These are phyloP conservation scores for Monosporascus sp. DNA, from an alignment of 2,329 filamentous ascomycete species.

Conservation along the genomic window DNA sequence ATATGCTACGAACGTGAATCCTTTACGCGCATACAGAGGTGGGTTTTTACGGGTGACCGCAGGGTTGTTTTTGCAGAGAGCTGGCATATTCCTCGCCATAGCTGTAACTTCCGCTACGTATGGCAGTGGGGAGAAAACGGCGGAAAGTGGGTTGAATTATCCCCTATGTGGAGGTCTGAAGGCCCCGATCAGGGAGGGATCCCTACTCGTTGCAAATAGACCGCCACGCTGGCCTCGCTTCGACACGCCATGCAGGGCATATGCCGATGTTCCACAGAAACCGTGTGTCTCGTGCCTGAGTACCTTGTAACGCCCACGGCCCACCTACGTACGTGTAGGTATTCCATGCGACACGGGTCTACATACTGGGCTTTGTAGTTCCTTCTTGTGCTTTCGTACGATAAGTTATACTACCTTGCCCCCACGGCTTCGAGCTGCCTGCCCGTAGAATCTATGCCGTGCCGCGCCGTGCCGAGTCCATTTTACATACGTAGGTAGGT, in stretches of 20 bases:
- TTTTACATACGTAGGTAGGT: too few relatives aligned
- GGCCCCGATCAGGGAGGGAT: not conserved
- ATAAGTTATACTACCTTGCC: too few relatives aligned
- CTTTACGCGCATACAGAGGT: not conserved
- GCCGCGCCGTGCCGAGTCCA: too few relatives aligned
- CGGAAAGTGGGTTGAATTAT: not conserved
- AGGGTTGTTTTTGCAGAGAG: not conserved
- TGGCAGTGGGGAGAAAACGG: not conserved
- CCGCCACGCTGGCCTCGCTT: not conserved
- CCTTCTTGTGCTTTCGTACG: too few relatives aligned
- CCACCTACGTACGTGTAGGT: too few relatives aligned
- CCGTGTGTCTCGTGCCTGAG: not conserved
- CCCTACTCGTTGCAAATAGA: not conserved
- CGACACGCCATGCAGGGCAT: not conserved
- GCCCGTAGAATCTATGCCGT: too few relatives aligned
- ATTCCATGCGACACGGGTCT: too few relatives aligned
- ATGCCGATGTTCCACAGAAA: not conserved
- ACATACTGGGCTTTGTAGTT: too few relatives aligned
- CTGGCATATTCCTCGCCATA: not conserved
- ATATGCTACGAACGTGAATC: not conserved
- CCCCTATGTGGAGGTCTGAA: not conserved
- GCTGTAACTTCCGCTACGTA: too few relatives aligned
- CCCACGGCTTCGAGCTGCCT: too few relatives aligned
- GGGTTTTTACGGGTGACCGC: not conserved
- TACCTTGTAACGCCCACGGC: not conserved